Conservation (phyloP, 768 basidiomycete species). For the Phaeotremella skinneri region DNA sequence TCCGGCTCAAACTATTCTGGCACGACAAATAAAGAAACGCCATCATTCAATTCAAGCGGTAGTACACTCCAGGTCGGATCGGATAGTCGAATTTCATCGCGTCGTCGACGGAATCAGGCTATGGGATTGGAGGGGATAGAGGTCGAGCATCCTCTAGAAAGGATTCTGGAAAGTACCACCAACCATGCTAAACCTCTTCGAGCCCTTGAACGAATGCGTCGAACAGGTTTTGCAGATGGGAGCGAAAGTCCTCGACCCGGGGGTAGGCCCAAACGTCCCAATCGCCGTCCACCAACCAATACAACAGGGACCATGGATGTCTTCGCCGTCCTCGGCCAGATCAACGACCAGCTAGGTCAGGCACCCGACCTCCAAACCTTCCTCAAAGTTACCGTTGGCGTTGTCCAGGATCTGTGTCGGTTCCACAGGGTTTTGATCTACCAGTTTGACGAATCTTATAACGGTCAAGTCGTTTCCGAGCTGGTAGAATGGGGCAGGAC, state of each 20-base stretch:
- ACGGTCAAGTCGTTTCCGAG: conserved; percentile 74
- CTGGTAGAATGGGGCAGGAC: conserved; percentile 74
- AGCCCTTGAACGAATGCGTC: conserved; percentile 67
- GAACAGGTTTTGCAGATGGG: conserved; percentile 44
- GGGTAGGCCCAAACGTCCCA: conserved; percentile 21
- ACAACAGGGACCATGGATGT: conserved; percentile 67
- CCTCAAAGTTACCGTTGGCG: conserved; percentile 69
- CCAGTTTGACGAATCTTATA: conserved; percentile 77
- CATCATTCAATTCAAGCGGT: neutral
- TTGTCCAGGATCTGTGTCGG: conserved; percentile 73
- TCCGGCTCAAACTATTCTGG: conserved; percentile 11
- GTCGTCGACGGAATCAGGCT: neutral
- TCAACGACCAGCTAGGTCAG: conserved; percentile 73
- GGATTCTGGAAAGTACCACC: conserved; percentile 70
- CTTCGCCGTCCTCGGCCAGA: conserved; percentile 71
- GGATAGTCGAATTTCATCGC: neutral
- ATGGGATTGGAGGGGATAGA: conserved; percentile 48
- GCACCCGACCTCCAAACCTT: conserved; percentile 67
- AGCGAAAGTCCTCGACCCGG: neutral
- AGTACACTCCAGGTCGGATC: conserved; percentile 1
- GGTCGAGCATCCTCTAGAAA: conserved; percentile 57
- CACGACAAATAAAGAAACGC: neutral
- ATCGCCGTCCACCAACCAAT: conserved; percentile 21
- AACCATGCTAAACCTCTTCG: conserved; percentile 66
- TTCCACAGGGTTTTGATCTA: conserved; percentile 79